Evolutionary conservation across 768 basidiomycete genomes (phyloP), one percentile per base, ranked within the genome.

Genomic region (Dioszegia aurantiaca): DNA sequence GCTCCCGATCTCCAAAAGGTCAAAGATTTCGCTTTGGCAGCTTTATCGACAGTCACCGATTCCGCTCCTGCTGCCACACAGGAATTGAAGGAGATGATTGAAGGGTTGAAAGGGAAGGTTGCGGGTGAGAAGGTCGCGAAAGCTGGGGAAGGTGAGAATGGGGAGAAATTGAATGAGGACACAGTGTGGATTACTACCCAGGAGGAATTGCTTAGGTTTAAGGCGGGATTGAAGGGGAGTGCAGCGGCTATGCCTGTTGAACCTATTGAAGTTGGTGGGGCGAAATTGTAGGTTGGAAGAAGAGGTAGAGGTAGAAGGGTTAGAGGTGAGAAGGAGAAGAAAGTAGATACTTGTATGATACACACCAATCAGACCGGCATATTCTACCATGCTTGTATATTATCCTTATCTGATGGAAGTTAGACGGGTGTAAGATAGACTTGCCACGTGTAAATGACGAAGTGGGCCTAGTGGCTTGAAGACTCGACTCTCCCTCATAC

Each of bases 161-260:
- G 62, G 33, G 79, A 80, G 41, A 70, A 67, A 21, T 69, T 81
- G 28, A 77, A 79, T 53, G 77, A 77, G 4, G 80, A 80, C 27
- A 86, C 83, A 5, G 82, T 82, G 9, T 83, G 82, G 64, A 83
- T 94, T 55, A 39, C 19, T 19, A 40, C 14, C 27, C 21, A 39
- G 24, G 75, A 86, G 57, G 86, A 90, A 68, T 70, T 84, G 30
- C 79, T 82, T 58, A 77, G 75, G 26, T 91, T 91, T 81, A 89
- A 84, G 75, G 80, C 81, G 27, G 74, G 80, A 9, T 76, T 93
- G 49, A 70, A 74, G 40, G 75, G 80, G 17, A 82, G 86, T 3
- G 80, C 80, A 26, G 81, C 81, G 60, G 83, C 87, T n/a, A 80
- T 80, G 37, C 85, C 89, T 2, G 78, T 90, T 63, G 85, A 72